phyloP scores from a whole-genome alignment of 768 basidiomycete species.

The Pilatotrama ljubarskyi region DNA sequence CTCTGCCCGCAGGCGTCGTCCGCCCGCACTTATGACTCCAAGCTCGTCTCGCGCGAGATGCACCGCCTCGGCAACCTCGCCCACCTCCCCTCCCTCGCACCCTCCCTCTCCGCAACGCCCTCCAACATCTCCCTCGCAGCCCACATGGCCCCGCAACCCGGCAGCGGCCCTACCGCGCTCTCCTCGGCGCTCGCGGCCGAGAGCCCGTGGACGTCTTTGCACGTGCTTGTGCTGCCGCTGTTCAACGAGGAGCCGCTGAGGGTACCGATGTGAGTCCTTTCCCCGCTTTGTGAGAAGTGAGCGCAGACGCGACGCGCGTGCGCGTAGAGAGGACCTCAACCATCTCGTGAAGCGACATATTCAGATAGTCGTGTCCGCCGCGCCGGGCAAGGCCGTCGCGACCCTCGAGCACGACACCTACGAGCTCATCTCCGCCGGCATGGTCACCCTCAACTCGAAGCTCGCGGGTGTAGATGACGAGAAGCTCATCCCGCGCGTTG shows the following conservation, averaged over 20 bases:
- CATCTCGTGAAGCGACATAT: slow-evolving; percentile 78
- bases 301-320: neutral
- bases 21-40: slow-evolving; percentile 73
- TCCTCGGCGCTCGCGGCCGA: slow-evolving; percentile 46
- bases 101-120: slow-evolving; percentile 53
- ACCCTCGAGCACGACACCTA: slow-evolving; percentile 77
- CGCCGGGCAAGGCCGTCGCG: slow-evolving; percentile 71
- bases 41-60: slow-evolving; percentile 83
- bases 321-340: slow-evolving; percentile 81
- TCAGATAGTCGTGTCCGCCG: slow-evolving; percentile 65
- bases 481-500: slow-evolving; percentile 71
- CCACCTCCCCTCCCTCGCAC: slow-evolving; percentile 52
- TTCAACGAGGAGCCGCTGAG: slow-evolving; percentile 90
- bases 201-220: slow-evolving; percentile 78
- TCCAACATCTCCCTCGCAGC: slow-evolving; percentile 40
- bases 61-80: slow-evolving; percentile 72
- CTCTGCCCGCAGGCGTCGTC: slow-evolving; percentile 13
- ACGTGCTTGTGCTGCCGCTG: slow-evolving; percentile 84
- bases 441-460: slow-evolving; percentile 90
- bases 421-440: slow-evolving; percentile 83
- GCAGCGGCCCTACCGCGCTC: neutral
- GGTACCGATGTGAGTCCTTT: slow-evolving; percentile 68
- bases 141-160: slow-evolving; percentile 15
- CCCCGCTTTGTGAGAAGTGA: neutral
- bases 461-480: slow-evolving; percentile 76